These are phyloP conservation scores for Eutreptiella sp. DNA, from an alignment of 208 protist species.

Conservation along the genomic window DNA sequence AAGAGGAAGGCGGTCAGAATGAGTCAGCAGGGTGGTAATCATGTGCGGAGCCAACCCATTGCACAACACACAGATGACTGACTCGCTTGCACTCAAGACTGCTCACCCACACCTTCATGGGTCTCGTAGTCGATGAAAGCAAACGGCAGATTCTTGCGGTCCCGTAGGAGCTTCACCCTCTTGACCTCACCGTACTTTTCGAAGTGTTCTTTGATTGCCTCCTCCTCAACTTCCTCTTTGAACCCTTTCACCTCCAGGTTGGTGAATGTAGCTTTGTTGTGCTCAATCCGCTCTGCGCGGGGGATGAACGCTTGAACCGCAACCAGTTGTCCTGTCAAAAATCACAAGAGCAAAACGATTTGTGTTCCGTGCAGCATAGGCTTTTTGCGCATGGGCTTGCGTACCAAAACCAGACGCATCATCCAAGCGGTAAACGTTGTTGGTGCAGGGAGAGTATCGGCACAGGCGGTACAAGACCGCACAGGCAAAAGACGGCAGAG, in stretches of 20 bases:
- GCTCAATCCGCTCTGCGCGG: constrained; percentile 79
- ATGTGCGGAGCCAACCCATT: too few relatives aligned
- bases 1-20: too few relatives aligned
- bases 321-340: constrained; percentile 79
- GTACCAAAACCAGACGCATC: constrained; percentile 43
- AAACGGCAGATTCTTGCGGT: constrained; percentile 85
- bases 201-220: constrained; percentile 85
- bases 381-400: constrained; percentile 66
- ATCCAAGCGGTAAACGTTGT: constrained; percentile 47
- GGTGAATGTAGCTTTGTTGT: constrained; percentile 88
- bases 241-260: constrained; percentile 98
- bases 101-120: constrained; percentile 78
- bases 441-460: too few relatives aligned
- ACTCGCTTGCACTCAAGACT: constrained; percentile 44
- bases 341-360: constrained; percentile 75
- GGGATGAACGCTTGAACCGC: constrained; percentile 85
- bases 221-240: constrained; percentile 71
- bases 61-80: constrained; percentile 45
- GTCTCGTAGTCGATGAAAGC: constrained; percentile 97
- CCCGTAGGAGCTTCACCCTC: constrained; percentile 70
- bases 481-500: constrained; percentile 49
- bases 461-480: too few relatives aligned
- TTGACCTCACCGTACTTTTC: constrained; percentile 86
- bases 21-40: too few relatives aligned
- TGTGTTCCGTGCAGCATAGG: constrained; percentile 48